phyloP scores from a whole-genome alignment of 78 protist species.

The Dictyostelium firmibasis region DNA sequence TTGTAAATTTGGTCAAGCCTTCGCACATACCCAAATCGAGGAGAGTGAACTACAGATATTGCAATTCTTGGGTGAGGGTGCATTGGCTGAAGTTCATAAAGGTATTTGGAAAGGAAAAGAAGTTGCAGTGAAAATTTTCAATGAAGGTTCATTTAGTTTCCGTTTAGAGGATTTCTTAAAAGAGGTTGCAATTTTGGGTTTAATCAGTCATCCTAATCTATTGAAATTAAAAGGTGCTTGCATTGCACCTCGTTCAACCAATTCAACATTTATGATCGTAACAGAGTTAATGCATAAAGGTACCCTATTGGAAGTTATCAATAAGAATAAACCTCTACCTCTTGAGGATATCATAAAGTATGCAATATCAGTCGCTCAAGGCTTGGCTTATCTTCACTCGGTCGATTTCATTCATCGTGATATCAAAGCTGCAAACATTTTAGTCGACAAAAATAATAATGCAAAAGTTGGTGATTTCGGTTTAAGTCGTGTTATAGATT shows the following conservation, averaged over 20 bases:
- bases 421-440: slow-evolving; percentile 87
- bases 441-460: slow-evolving; percentile 41
- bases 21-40: slow-evolving; percentile 54
- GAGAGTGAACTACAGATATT: slow-evolving; percentile 40
- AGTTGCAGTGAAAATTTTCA: slow-evolving; percentile 74
- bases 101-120: slow-evolving; percentile 54
- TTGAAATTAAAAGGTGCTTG: slow-evolving; percentile 70
- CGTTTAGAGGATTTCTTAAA: slow-evolving; percentile 75
- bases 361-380: slow-evolving; percentile 75
- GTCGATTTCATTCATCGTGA: slow-evolving; percentile 86
- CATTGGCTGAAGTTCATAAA: slow-evolving; percentile 43
- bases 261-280: slow-evolving; percentile 61
- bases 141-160: slow-evolving; percentile 60
- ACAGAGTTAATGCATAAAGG: slow-evolving; percentile 74
- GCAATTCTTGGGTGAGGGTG: slow-evolving; percentile 64
- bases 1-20: slow-evolving; percentile 52
- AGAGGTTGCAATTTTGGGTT: slow-evolving; percentile 76
- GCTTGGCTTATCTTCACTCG: slow-evolving; percentile 87
- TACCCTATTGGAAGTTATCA: slow-evolving; percentile 46
- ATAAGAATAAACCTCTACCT: slow-evolving; percentile 35
- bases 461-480: slow-evolving; percentile 75
- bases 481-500: slow-evolving; percentile 14
- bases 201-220: slow-evolving; percentile 57
- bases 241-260: slow-evolving; percentile 26
- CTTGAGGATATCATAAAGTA: neutral